Conservation (phyloP, 2,329 filamentous ascomycete species). For the Aspergillus pseudoterreus region DNA sequence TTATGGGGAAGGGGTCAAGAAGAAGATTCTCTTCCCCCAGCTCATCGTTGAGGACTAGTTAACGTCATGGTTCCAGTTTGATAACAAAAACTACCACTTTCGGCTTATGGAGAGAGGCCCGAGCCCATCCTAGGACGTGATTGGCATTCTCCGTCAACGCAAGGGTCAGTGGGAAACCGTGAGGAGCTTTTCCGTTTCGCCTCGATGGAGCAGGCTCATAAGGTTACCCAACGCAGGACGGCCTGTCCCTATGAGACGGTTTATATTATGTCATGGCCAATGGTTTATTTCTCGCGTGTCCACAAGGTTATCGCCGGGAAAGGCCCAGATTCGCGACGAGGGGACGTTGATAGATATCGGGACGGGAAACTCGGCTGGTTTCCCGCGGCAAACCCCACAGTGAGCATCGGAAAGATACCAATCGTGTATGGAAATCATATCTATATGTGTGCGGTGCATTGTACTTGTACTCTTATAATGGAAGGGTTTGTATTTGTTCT, state of each 20-base stretch:
- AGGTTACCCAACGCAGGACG: conserved; percentile 11
- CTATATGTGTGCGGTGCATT: conserved; percentile 1
- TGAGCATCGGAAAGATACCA: conserved; percentile 17
- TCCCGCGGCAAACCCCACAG: conserved; percentile 32
- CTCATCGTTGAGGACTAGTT: conserved; percentile 33
- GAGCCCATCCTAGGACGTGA: conserved; percentile 8
- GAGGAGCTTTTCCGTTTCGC: conserved; percentile 18
- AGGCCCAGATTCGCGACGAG: conserved; percentile 22
- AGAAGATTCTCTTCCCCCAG: conserved; percentile 52
- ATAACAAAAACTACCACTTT: conserved; percentile 19
- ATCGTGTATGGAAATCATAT: conserved; percentile 31
- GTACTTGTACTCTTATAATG: conserved; percentile 21
- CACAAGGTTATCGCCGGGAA: conserved; percentile 32
- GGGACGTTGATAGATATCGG: conserved; percentile 19
- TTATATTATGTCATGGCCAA: conserved; percentile 24
- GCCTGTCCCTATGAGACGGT: conserved; percentile 6
- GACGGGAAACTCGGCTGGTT: conserved; percentile 29
- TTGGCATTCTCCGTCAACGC: conserved; percentile 18
- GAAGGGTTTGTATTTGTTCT: conserved; percentile 12
- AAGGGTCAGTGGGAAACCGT: conserved; percentile 11
- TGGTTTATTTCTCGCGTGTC: conserved; percentile 16
- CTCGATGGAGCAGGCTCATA: conserved; percentile 18
- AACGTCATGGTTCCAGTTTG: conserved; percentile 19
- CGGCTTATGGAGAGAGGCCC: conserved; percentile 18
- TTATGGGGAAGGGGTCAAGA: conserved; percentile 59